These are phyloP conservation scores for Lodderomyces parapsilosis DNA, from an alignment of 1,139 yeast genomes.

Conservation along the genomic window DNA sequence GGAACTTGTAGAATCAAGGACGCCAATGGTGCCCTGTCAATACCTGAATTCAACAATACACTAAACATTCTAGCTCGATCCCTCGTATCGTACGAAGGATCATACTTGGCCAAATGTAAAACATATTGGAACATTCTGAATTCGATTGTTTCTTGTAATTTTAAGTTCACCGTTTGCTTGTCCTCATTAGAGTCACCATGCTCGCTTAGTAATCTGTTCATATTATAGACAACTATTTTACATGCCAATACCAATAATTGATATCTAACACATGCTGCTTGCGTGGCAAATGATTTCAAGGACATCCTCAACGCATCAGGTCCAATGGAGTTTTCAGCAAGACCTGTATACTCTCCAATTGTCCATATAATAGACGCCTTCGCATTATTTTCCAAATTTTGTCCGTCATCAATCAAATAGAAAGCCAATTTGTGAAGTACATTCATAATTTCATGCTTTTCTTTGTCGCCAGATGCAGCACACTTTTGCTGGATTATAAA, in stretches of 20 bases:
- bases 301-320: conserved; percentile 74
- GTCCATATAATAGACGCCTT: conserved; percentile 88
- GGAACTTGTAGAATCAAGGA: conserved; percentile 79
- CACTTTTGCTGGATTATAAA: conserved; percentile 63
- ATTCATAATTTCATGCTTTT: conserved; percentile 27
- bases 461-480: conserved; percentile 18
- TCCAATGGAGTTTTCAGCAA: conserved; percentile 48
- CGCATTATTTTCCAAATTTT: conserved; percentile 50
- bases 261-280: conserved; percentile 59
- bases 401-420: conserved; percentile 23
- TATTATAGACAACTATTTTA: conserved; percentile 60
- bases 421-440: conserved; percentile 40
- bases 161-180: conserved; percentile 20
- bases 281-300: conserved; percentile 55
- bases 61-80: conserved; percentile 80
- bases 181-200: conserved; percentile 18
- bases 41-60: conserved; percentile 42
- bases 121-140: conserved; percentile 62
- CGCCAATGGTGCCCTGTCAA: conserved; percentile 54
- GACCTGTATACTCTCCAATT: conserved; percentile 71
- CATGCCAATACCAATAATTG: conserved; percentile 76
- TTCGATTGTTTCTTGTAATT: conserved; percentile 29
- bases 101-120: conserved; percentile 70
- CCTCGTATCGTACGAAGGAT: conserved; percentile 72
- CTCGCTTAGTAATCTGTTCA: conserved; percentile 32